phyloP scores from a whole-genome alignment of 805 yeast species.

The Lipomyces sp. region DNA sequence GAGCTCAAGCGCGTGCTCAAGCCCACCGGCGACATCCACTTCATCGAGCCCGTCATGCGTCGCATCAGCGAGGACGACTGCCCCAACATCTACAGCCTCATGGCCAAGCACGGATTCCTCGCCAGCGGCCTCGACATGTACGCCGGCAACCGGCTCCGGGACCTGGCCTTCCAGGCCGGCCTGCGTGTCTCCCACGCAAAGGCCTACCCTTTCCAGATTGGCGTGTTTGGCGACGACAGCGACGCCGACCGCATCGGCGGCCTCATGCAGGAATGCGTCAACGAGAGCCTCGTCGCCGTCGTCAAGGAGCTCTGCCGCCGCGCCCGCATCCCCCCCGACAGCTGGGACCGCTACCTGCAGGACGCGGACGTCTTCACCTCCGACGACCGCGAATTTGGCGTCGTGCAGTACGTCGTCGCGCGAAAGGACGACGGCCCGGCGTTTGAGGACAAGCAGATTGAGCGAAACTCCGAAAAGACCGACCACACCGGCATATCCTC shows the following conservation, averaged over 20 bases:
- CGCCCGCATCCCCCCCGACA: not conserved
- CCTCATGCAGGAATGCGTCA: slow-evolving; percentile 2
- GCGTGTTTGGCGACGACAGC: slow-evolving; percentile 6
- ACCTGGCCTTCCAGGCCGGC: slow-evolving; percentile 1
- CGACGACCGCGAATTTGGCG: not conserved
- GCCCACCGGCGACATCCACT: slow-evolving; percentile 14
- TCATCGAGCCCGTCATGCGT: slow-evolving; percentile 12
- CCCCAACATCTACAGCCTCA: not conserved
- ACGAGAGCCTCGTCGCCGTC: slow-evolving; percentile 1
- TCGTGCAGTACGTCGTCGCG: slow-evolving; percentile 5
- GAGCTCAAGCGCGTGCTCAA: slow-evolving; percentile 19
- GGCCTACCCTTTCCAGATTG: slow-evolving; percentile 9
- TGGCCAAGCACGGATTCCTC: not conserved
- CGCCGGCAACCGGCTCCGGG: slow-evolving; percentile 1
- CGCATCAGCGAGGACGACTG: not conserved
- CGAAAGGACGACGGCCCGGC: not conserved
- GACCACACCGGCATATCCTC: too few relatives aligned
- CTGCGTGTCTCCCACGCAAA: slow-evolving; percentile 3
- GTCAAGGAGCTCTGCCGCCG: not conserved
- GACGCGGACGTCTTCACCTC: not conserved
- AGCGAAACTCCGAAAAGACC: too few relatives aligned
- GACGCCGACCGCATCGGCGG: slow-evolving; percentile 12
- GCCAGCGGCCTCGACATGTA: not conserved
- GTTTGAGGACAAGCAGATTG: too few relatives aligned
- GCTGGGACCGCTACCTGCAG: not conserved